These are phyloP conservation scores for Castanea mollissima DNA, from an alignment of 306 rosid species.

Conservation along the genomic window DNA sequence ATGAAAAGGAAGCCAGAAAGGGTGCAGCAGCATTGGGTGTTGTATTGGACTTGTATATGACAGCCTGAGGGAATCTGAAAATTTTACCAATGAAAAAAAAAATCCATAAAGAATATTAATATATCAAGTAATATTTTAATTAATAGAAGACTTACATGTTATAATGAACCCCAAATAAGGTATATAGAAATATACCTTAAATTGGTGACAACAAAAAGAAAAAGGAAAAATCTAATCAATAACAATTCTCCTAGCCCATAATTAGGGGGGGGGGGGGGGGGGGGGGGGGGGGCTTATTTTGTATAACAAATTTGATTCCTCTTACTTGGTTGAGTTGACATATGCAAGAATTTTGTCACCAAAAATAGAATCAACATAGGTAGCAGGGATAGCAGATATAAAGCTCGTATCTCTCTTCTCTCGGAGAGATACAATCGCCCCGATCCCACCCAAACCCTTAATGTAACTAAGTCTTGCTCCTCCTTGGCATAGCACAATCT, in stretches of 20 bases:
- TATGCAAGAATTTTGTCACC: slow-evolving; percentile 14
- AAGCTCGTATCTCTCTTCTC: slow-evolving; percentile 25
- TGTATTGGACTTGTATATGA: slow-evolving; percentile 41
- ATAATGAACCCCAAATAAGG: too few species aligned
- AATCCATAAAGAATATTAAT: too few species aligned
- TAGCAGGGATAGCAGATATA: slow-evolving; percentile 44
- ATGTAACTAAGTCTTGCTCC: slow-evolving; percentile 28
- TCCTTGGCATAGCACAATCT: slow-evolving; percentile 58
- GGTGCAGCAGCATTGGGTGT: slow-evolving; percentile 41
- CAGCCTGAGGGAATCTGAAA: slow-evolving; percentile 55
- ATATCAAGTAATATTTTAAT: too few species aligned
- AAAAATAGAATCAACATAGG: slow-evolving; percentile 30
- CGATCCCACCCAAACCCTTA: slow-evolving; percentile 54
- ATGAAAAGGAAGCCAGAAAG: slow-evolving; percentile 61
- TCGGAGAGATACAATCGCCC: slow-evolving; percentile 39
- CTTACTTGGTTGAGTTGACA: slow-evolving; percentile 73
- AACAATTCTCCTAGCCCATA: too few species aligned
- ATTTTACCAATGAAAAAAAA: too few species aligned
- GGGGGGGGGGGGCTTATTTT: too few species aligned
- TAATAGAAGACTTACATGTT: too few species aligned
- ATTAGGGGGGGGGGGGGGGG: too few species aligned
- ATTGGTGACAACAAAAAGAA: too few species aligned
- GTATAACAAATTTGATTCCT: too few species aligned
- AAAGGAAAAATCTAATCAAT: too few species aligned
- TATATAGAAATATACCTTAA: too few species aligned